Evolutionary conservation across 192 early-diverging fungal species (phyloP), one percentile per base, ranked within the genome.

Genomic region (Backusella psychrophila): DNA sequence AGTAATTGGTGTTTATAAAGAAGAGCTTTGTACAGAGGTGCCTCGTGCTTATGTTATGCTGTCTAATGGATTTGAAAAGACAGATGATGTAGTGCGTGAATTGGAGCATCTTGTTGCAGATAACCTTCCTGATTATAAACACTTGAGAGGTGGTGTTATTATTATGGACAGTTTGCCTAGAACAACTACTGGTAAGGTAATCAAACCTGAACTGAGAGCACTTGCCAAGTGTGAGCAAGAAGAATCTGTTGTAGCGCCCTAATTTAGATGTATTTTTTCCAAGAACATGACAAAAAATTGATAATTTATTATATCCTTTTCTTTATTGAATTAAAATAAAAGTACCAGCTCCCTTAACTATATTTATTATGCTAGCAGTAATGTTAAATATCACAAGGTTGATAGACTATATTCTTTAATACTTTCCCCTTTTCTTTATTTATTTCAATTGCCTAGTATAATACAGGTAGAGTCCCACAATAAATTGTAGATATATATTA

Each of bases 101-200:
- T 73, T 94, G 0, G 76, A 78, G 44, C 85, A 84, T 0, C 90
- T 86, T 83, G 83, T 89, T 6, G 83, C 87, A 14, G 77, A 78
- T 65, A 81, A 85, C 35, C 86, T 95, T 17, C 90, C 94, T 3
- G 75, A 81, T 31, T 89, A 93, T 82, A 95, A 96, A 85, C 81
- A 86, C 41, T 82, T 98, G 38, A 84, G 93, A 44, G 96, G 95
- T 6, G 96, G 94, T 8, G 86, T 96, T n/a, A 79, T 75, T 0
- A 88, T 95, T 69, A 83, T 94, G 68, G 88, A 91, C 34, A 83
- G 72, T 34, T 89, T 96, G 44, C 94, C 94, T 36, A 93, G 93
- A 75, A 89, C 89, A 71, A 88, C 91, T 1, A 86, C 90, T 3
- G 96, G 95, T 66, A 96, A 96, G 82, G 93, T 96, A 68, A 85